These are phyloP conservation scores for Pisolithus tinctorius DNA, from an alignment of 768 basidiomycete species.

Conservation along the genomic window DNA sequence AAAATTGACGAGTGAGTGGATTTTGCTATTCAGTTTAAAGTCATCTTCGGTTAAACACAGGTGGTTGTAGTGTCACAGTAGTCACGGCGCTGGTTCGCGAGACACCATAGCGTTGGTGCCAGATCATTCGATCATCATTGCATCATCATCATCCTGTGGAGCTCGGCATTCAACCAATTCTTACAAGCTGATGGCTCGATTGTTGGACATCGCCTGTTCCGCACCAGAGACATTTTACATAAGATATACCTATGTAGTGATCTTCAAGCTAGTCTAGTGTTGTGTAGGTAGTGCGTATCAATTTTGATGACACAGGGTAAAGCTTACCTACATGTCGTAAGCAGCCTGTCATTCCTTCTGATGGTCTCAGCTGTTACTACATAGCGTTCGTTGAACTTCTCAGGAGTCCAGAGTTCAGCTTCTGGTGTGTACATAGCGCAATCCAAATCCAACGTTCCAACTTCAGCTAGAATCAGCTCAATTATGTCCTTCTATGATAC, in stretches of 20 bases:
- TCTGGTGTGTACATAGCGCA: too few relatives aligned
- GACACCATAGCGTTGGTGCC: conserved; percentile 30
- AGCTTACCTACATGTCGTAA: too few relatives aligned
- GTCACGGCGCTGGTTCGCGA: conserved; percentile 65
- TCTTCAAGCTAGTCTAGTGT: neutral
- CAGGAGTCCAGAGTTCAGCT: too few relatives aligned
- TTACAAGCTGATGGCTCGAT: neutral
- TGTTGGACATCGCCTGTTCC: neutral
- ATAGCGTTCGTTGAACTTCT: too few relatives aligned
- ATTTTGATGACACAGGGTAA: too few relatives aligned
- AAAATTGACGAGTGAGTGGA: conserved; percentile 75
- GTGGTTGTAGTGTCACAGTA: conserved; percentile 53
- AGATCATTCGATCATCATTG: neutral
- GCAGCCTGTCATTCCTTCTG: too few relatives aligned
- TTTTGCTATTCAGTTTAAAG: neutral
- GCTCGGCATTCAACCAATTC: neutral
- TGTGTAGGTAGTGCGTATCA: neutral
- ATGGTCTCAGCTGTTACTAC: too few relatives aligned
- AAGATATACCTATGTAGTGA: neutral
- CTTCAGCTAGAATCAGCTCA: conserved; percentile 5
- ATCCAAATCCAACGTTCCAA: neutral
- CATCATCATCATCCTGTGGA: neutral
- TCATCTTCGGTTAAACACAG: conserved; percentile 8
- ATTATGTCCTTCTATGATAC: conserved; percentile 23
- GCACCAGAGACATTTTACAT: neutral